phyloP scores from a whole-genome alignment of 1,139 yeast species.

The Saccharomycopsis crataegensis region DNA sequence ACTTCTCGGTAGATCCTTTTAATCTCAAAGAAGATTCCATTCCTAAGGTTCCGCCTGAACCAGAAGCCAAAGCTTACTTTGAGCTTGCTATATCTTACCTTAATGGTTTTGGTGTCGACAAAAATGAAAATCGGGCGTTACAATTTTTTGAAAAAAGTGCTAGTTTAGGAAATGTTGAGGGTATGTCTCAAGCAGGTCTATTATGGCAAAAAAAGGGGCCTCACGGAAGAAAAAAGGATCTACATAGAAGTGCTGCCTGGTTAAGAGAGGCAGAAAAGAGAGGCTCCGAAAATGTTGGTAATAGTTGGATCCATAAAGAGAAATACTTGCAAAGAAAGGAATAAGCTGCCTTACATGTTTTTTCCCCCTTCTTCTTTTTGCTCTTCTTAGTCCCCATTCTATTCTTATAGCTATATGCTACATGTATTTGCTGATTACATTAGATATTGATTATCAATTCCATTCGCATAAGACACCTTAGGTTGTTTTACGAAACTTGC shows the following conservation, averaged over 20 bases:
- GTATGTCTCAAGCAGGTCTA: conserved; percentile 67
- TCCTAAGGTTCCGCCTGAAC: conserved; percentile 27
- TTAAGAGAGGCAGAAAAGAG: conserved; percentile 57
- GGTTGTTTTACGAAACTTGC: too few species aligned
- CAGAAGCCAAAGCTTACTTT: conserved; percentile 36
- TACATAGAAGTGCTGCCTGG: conserved; percentile 62
- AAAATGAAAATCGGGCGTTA: conserved; percentile 54
- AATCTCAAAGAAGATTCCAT: conserved; percentile 23
- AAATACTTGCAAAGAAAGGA: conserved; percentile 40
- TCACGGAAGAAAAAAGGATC: conserved; percentile 48
- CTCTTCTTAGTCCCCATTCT: neutral
- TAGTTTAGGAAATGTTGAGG: conserved; percentile 59
- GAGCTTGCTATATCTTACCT: conserved; percentile 59
- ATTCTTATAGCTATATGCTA: neutral
- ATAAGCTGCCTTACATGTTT: neutral
- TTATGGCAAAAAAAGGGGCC: conserved; percentile 56
- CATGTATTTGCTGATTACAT: too few species aligned
- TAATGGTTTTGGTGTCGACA: conserved; percentile 52
- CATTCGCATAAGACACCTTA: too few species aligned
- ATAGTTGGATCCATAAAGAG: conserved; percentile 72
- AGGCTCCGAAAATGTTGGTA: conserved; percentile 61
- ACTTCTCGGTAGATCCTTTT: conserved; percentile 29
- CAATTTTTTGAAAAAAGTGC: conserved; percentile 60
- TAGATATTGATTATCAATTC: too few species aligned
- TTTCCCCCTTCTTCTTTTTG: neutral